Conservation (phyloP, 805 yeast genomes). For the Yarrowia sp. region DNA sequence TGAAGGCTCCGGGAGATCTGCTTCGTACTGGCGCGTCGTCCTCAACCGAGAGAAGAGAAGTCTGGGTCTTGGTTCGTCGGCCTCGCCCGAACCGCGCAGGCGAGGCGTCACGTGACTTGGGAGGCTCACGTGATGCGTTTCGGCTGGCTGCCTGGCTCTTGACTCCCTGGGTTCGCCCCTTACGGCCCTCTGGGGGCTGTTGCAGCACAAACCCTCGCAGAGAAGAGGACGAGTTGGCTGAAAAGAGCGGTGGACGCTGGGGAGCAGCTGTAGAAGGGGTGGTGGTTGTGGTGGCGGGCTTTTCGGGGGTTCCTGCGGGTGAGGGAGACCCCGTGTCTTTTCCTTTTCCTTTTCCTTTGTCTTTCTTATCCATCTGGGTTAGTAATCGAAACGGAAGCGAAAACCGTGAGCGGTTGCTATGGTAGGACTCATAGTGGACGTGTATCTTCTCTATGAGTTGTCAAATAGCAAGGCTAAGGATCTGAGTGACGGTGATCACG, state of each 20-base stretch:
- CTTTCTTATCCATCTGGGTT: slow-evolving; percentile 28
- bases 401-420: background rate
- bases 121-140: slow-evolving; percentile 16
- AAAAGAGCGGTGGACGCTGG: slow-evolving; percentile 18
- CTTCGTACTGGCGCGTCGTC: slow-evolving; percentile 9
- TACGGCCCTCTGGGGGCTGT: slow-evolving; percentile 25
- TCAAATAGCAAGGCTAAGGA: no score
- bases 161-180: slow-evolving; percentile 24
- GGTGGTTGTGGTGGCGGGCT: background rate
- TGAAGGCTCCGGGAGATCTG: slow-evolving; percentile 18
- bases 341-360: slow-evolving; percentile 18
- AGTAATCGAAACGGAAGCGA: background rate
- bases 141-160: slow-evolving; percentile 11
- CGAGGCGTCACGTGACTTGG: slow-evolving; percentile 20
- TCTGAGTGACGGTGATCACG: no score
- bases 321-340: slow-evolving; percentile 21
- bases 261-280: background rate
- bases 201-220: slow-evolving; percentile 20
- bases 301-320: slow-evolving; percentile 21
- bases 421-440: no score
- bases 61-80: background rate
- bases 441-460: no score
- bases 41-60: slow-evolving; percentile 14
- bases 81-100: slow-evolving; percentile 18
- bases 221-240: slow-evolving; percentile 28